Percentiles rank a stretch among this genome's conserved stretches.
These are phyloP conservation scores for Trametes cingulata DNA, from an alignment of 768 basidiomycete genomes.

Conservation along the genomic window DNA sequence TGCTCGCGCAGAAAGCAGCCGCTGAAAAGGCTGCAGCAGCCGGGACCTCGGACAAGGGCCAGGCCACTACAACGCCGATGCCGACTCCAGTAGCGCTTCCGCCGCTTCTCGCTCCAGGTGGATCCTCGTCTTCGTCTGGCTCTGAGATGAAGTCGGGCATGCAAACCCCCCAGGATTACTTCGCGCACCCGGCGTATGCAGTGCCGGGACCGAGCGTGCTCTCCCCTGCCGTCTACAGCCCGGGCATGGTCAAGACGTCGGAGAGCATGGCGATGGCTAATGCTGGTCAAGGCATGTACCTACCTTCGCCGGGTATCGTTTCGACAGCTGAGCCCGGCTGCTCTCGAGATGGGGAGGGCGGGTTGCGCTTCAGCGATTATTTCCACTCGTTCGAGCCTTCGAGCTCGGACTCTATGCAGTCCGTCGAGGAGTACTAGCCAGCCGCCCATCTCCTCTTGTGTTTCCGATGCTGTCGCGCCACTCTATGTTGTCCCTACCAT, in stretches of 20 bases:
- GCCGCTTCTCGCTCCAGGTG: not conserved
- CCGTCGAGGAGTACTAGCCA: not conserved
- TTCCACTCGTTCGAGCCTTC: slow-evolving; percentile 3
- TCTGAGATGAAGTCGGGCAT: not conserved
- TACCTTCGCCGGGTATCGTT: not conserved
- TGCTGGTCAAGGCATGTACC: not conserved
- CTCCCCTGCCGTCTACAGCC: not conserved
- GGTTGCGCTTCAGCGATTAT: slow-evolving; percentile 3
- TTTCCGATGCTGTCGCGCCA: not conserved
- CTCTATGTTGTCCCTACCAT: no score
- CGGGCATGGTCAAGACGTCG: not conserved
- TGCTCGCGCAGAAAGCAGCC: not conserved
- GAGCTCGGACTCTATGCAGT: not conserved
- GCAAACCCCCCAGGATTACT: slow-evolving; percentile 2
- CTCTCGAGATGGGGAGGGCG: not conserved
- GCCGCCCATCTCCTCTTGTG: not conserved
- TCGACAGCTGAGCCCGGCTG: not conserved
- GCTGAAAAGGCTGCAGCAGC: not conserved
- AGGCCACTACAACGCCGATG: not conserved
- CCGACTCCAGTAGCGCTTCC: not conserved
- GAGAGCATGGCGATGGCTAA: slow-evolving; percentile 3
- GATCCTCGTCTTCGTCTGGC: slow-evolving; percentile 7
- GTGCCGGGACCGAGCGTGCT: not conserved
- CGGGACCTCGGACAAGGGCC: no score
- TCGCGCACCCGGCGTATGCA: not conserved